Evolutionary conservation across 495 filamentous ascomycete species (phyloP), one percentile per base, ranked within the genome.

Genomic region (Darksidea phi): DNA sequence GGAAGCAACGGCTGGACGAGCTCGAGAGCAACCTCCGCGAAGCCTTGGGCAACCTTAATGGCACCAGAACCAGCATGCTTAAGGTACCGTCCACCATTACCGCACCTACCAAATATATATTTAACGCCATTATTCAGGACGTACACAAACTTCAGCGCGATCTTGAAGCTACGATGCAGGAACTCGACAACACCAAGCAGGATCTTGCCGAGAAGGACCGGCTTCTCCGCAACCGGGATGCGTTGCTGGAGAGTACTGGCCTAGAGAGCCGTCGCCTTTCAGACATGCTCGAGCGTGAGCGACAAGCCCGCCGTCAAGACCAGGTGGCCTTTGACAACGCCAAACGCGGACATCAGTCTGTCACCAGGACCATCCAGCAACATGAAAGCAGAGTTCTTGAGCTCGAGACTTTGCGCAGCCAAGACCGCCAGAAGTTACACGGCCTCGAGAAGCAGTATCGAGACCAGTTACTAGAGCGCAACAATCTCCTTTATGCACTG

Each of bases 211-310:
- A 97, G 69, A 97, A 92, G 70, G 91, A 97, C 50, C 85, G 86
- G 25, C 78, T 95, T 56, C 85, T 98, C 65, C 89, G 88, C 54
- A 90, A 94, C 67, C 89, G 94, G n/a, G 92, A 97, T 64, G 80
- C 83, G 25, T 79, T 97, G n/a, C 83, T 98, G 15, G 94, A 98
- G 74, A 88, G 83, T 49, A 86, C 93, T 67, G 89, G 85, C 0
- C 84, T 96, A 42, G 94, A 98, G 70, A 87, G 84, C 28, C 83
- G 88, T 50, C 91, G 91, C 68, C 77, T 97, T 25, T 84, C 84
- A 6, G 93, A 97, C 52, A 78, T 96, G 46, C 84, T 97, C 26
- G 94, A 98, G 26, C 93, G 93, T 54, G 94, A 98, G 74, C 86
- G 91, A 32, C 83, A 89, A 65, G 84, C 84, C 48, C 90, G 94